Conservation (phyloP, 2,329 filamentous ascomycete species). For the Venturia asperata region DNA sequence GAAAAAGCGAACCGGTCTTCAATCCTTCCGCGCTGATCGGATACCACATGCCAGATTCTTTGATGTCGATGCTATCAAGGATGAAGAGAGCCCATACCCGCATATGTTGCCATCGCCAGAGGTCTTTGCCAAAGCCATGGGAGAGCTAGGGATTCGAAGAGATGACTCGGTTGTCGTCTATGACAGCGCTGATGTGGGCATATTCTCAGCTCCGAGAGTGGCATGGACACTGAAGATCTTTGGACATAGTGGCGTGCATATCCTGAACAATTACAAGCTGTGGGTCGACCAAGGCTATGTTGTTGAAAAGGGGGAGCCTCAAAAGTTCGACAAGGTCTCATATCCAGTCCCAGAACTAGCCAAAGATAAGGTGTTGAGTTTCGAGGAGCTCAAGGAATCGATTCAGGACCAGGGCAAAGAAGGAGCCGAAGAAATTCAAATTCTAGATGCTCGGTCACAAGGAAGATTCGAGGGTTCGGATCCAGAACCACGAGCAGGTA, state of each 20-base stretch:
- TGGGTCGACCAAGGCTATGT: constrained; percentile 82
- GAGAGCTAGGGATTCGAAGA: constrained; percentile 72
- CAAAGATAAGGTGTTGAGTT: constrained; percentile 62
- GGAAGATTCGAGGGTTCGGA: constrained; percentile 77
- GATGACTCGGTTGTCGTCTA: constrained; percentile 94
- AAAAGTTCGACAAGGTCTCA: constrained; percentile 36
- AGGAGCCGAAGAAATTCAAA: constrained; percentile 73
- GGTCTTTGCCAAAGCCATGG: constrained; percentile 81
- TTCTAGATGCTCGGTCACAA: constrained; percentile 75
- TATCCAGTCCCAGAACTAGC: constrained; percentile 43
- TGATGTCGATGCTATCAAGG: constrained; percentile 86
- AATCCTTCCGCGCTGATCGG: constrained; percentile 72
- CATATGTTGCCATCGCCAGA: constrained; percentile 88
- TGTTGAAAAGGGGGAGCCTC: constrained; percentile 66
- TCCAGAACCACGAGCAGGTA: constrained; percentile 75
- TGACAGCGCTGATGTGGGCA: constrained; percentile 81
- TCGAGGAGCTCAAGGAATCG: constrained; percentile 74
- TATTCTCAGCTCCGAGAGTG: constrained; percentile 89
- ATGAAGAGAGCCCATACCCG: constrained; percentile 80
- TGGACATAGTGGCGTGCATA: constrained; percentile 78
- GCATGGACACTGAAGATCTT: constrained; percentile 91
- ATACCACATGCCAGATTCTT: constrained; percentile 93
- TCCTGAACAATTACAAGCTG: constrained; percentile 92
- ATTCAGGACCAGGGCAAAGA: constrained; percentile 73
- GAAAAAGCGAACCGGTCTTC: constrained; percentile 64